Conservation (phyloP, 768 basidiomycete species). For the Leccinum longicurvipes region DNA sequence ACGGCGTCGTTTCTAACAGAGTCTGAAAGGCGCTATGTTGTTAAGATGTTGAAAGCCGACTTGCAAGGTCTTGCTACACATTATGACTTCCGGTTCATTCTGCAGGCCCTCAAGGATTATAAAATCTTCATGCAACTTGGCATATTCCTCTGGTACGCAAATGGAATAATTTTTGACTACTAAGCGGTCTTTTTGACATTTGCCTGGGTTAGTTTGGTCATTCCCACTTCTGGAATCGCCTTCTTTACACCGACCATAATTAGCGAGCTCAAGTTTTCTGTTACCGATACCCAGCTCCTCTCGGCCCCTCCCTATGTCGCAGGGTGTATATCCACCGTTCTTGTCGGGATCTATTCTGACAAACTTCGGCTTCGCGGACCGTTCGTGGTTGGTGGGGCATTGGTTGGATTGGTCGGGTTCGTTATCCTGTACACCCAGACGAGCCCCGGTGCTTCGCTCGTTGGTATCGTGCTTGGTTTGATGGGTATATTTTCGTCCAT, state of each 20-base stretch:
- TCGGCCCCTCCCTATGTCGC: slow-evolving; percentile 45
- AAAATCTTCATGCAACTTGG: no score
- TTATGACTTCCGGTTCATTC: no score
- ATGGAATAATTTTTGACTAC: neutral
- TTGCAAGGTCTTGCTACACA: no score
- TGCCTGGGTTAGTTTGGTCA: slow-evolving; percentile 31
- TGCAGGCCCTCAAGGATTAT: no score
- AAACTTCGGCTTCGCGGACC: slow-evolving; percentile 43
- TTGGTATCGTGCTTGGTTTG: no score
- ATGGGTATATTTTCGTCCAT: no score
- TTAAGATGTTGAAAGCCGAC: no score
- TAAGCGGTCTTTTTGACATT: neutral
- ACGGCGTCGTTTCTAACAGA: no score
- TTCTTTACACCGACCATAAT: slow-evolving; percentile 50
- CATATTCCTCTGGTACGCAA: slow-evolving; percentile 40
- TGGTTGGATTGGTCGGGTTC: slow-evolving; percentile 45
- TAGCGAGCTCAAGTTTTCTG: slow-evolving; percentile 44
- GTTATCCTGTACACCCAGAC: slow-evolving; percentile 45
- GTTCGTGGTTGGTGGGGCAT: slow-evolving; percentile 39
- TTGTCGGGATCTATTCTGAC: slow-evolving; percentile 40
- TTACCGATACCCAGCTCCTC: slow-evolving; percentile 45
- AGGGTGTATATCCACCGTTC: slow-evolving; percentile 40
- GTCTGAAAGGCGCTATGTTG: no score
- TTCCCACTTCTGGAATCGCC: slow-evolving; percentile 44
- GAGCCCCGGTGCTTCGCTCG: no score